phyloP scores from a whole-genome alignment of 768 basidiomycete genomes.

The Daedaleopsis sinensis region DNA sequence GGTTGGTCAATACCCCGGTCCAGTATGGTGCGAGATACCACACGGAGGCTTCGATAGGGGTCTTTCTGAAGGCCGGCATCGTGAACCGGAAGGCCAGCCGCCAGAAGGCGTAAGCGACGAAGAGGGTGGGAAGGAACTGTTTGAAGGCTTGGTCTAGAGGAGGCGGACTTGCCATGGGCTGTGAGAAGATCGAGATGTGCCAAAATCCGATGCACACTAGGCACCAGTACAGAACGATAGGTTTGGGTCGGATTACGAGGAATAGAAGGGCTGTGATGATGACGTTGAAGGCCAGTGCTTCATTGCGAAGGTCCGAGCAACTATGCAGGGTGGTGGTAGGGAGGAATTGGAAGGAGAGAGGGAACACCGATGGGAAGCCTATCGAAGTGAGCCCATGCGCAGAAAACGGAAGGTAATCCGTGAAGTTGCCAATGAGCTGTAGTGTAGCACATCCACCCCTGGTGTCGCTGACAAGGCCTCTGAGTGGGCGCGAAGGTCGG shows the following conservation, averaged over 20 bases:
- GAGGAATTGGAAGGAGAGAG: conserved; percentile 65
- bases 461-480: conserved; percentile 63
- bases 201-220: conserved; percentile 85
- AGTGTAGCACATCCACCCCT: conserved; percentile 80
- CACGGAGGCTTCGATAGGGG: conserved; percentile 72
- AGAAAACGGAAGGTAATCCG: conserved; percentile 60
- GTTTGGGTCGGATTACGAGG: conserved; percentile 69
- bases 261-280: conserved; percentile 69
- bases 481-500: conserved; percentile 32
- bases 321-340: conserved; percentile 51
- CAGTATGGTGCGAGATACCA: conserved; percentile 81
- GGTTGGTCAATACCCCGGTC: conserved; percentile 75
- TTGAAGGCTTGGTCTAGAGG: conserved; percentile 72
- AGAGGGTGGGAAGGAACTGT: conserved; percentile 76
- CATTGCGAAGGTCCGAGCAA: conserved; percentile 71
- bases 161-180: conserved; percentile 69
- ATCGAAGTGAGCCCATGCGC: conserved; percentile 69
- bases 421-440: conserved; percentile 72
- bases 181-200: conserved; percentile 81
- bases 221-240: conserved; percentile 72
- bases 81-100: conserved; percentile 73
- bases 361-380: conserved; percentile 77
- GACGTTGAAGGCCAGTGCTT: conserved; percentile 74
- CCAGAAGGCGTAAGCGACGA: conserved; percentile 82
- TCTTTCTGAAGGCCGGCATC: conserved; percentile 65